Conservation (phyloP, 2,329 filamentous ascomycete species). For the Exophiala bonariae region DNA sequence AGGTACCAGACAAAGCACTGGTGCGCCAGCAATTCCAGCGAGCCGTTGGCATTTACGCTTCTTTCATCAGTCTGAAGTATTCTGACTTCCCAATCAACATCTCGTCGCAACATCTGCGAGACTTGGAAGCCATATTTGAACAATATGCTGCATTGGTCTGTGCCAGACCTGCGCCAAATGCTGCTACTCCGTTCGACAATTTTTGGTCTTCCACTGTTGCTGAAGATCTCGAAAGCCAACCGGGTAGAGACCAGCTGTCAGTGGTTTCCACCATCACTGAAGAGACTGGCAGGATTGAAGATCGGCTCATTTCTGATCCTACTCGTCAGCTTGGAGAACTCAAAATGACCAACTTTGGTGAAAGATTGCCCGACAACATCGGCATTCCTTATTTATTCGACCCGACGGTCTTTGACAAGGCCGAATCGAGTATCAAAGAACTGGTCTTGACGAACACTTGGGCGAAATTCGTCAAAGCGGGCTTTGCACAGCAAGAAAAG, state of each 20-base stretch:
- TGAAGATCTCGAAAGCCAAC: constrained; percentile 28
- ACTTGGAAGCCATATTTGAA: constrained; percentile 59
- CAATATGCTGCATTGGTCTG: constrained; percentile 44
- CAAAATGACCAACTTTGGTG: constrained; percentile 30
- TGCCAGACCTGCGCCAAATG: constrained; percentile 43
- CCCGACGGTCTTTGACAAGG: constrained; percentile 57
- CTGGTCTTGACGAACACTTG: constrained; percentile 69
- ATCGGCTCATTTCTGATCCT: constrained; percentile 2
- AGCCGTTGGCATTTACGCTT: constrained; percentile 62
- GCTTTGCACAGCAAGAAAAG: constrained; percentile 24
- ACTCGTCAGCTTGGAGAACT: constrained; percentile 20
- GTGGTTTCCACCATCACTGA: constrained; percentile 17
- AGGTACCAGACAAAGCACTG: constrained; percentile 27
- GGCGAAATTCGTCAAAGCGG: constrained; percentile 44
- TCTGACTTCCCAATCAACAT: constrained; percentile 70
- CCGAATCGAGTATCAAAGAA: constrained; percentile 63
- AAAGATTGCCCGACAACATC: constrained; percentile 35
- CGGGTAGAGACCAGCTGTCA: constrained; percentile 21
- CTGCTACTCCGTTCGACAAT: constrained; percentile 40
- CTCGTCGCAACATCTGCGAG: constrained; percentile 56
- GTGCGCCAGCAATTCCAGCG: constrained; percentile 56
- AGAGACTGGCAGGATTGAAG: constrained; percentile 14
- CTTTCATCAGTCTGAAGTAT: constrained; percentile 60
- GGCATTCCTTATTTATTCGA: constrained; percentile 49
- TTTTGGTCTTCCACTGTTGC: constrained; percentile 26